Percentiles rank a stretch among this genome's conserved stretches.
Conservation (phyloP, 805 yeast species). For the Starmerella sirachaensis region DNA sequence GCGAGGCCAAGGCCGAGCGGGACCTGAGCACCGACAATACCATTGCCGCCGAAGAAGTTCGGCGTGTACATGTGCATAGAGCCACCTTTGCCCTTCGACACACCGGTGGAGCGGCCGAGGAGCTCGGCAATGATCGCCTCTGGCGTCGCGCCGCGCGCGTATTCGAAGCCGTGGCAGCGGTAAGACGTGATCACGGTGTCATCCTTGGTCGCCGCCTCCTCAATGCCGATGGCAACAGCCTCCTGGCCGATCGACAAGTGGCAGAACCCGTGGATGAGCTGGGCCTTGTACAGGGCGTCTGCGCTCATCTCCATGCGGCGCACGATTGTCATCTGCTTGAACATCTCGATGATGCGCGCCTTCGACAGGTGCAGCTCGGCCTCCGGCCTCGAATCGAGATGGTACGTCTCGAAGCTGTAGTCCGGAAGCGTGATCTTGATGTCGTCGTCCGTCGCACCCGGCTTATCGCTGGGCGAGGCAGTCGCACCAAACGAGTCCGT, state of each 20-base stretch:
- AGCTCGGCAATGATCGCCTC: slow-evolving; percentile 85
- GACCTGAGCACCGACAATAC: slow-evolving; percentile 99
- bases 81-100: slow-evolving; percentile 96
- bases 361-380: slow-evolving; percentile 68
- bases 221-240: slow-evolving; percentile 97
- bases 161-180: slow-evolving; percentile 98
- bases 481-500: slow-evolving; percentile 19
- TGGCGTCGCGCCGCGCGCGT: slow-evolving; percentile 89
- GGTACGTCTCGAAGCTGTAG: slow-evolving; percentile 73
- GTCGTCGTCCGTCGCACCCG: slow-evolving; percentile 16
- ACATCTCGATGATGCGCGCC: slow-evolving; percentile 74
- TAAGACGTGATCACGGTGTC: slow-evolving; percentile 93
- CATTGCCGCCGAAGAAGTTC: slow-evolving; percentile 98
- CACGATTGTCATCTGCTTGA: slow-evolving; percentile 85
- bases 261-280: slow-evolving; percentile 97
- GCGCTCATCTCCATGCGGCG: slow-evolving; percentile 97
- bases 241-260: slow-evolving; percentile 98
- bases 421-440: slow-evolving; percentile 46
- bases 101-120: slow-evolving; percentile 94
- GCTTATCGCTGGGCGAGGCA: slow-evolving; percentile 16
- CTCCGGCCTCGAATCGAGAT: slow-evolving; percentile 53
- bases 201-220: slow-evolving; percentile 72
- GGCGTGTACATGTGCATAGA: slow-evolving; percentile 98
- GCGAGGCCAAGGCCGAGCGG: slow-evolving; percentile 97
- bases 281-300: slow-evolving; percentile 95